Conservation (phyloP, 768 basidiomycete genomes). For the Tylopilus sp. region DNA sequence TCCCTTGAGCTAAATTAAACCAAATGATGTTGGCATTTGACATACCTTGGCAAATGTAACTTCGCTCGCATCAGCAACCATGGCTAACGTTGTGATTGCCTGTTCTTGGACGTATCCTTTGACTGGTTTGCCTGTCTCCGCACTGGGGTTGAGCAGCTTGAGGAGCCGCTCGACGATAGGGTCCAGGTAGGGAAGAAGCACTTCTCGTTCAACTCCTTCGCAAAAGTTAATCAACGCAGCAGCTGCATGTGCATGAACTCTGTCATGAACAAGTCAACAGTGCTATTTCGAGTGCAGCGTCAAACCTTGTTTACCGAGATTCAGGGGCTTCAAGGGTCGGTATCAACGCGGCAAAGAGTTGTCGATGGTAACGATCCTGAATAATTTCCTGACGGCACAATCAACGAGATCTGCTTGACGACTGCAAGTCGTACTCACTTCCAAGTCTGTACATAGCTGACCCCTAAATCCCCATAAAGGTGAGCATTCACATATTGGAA, state of each 20-base stretch:
- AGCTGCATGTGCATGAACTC: constrained; percentile 84
- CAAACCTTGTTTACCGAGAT: constrained; percentile 45
- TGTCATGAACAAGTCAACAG: constrained; percentile 26
- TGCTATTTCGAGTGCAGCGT: background rate
- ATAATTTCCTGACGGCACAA: constrained; percentile 56
- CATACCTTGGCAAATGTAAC: constrained; percentile 67
- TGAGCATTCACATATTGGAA: background rate
- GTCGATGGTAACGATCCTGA: constrained; percentile 65
- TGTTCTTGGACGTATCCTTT: constrained; percentile 81
- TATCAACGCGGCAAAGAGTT: constrained; percentile 68
- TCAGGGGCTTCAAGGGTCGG: constrained; percentile 74
- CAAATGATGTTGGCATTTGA: background rate
- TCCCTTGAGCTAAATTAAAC: too few relatives aligned
- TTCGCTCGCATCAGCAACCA: constrained; percentile 87
- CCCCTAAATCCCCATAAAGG: constrained; percentile 45
- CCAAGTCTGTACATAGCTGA: constrained; percentile 85
- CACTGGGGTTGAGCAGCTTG: constrained; percentile 56
- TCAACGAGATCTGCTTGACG: too few relatives aligned
- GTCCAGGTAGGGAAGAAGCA: constrained; percentile 74
- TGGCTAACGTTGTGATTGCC: constrained; percentile 82
- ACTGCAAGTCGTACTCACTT: constrained; percentile 49
- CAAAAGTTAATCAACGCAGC: constrained; percentile 91
- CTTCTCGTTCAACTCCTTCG: constrained; percentile 75
- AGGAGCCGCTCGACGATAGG: constrained; percentile 63
- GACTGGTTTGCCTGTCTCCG: constrained; percentile 39